Base-by-base conservation (phyloP, 2,329 filamentous ascomycete genomes). In the Pseudofabraea citricarpa region DNA sequence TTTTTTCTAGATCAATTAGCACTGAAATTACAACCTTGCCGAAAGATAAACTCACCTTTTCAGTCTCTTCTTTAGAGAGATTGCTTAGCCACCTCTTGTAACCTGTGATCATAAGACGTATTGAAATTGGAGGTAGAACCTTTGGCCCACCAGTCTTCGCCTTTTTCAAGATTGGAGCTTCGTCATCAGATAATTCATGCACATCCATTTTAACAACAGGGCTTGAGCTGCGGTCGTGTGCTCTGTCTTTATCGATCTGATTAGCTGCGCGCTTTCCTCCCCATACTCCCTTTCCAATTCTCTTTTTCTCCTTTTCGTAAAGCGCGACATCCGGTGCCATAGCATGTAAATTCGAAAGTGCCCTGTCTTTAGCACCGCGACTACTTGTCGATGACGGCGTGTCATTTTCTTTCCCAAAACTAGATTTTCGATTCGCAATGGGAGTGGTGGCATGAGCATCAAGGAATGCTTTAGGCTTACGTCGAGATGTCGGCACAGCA, bases 271-370 rank as follows among this genome's bases (percentile, higher is more conserved):
- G 71, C 56, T 81, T 83, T 18, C 80, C 80, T 19, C 81, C 80
- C 72, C 79, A 84, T 0, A 74, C 70, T 3, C 61, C 70, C 39
- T 70, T 79, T 48, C 61, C 58, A 6, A 68, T 64, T 16, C 93
- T 81, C 68, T 95, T 96, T 70, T 79, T 89, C 67, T 98, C 93
- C 61, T 93, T 95, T 59, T 97, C 86, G 58, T 93, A 98, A 23
- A 94, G 70, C 2, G 84, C 85, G 57, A 97, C 90, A 59, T 98
- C 93, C 1, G 84, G 78, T 1, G 87, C 90, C 45, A 91, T 72
- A 26, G 79, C 77, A 42, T 93, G 87, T 6, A 97, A 68, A 51
- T 79, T 82, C 24, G 82, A 79, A n/a, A 85, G 69, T 10, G 93
- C 93, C 58, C 86, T 85, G 31, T 85, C 82, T 62, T 97, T 98